phyloP scores from a whole-genome alignment of 2,329 filamentous ascomycete genomes.

The Corynespora cassiicola region DNA sequence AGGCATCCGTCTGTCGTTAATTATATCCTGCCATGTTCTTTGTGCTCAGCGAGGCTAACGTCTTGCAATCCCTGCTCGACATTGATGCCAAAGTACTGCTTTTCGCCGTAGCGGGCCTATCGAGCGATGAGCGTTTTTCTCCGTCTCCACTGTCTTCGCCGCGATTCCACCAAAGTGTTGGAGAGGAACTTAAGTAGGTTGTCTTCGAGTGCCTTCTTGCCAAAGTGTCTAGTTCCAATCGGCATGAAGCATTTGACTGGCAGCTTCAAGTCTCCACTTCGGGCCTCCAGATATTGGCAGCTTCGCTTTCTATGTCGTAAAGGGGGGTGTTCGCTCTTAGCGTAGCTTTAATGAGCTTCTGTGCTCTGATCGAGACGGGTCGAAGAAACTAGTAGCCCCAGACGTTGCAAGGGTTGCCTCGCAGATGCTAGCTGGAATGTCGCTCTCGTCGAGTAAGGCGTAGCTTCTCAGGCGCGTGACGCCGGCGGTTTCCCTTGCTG shows the following conservation, averaged over 20 bases:
- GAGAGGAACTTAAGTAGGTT: conserved; percentile 7
- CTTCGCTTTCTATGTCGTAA: conserved; percentile 46
- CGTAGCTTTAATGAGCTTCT: conserved; percentile 50
- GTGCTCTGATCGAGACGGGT: conserved; percentile 45
- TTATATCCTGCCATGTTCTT: conserved; percentile 7
- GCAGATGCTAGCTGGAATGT: conserved; percentile 10
- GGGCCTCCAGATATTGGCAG: conserved; percentile 12
- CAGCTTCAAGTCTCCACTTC: conserved; percentile 13
- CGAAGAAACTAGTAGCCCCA: conserved; percentile 37
- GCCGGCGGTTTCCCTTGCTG: conserved; percentile 49
- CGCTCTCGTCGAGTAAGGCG: conserved; percentile 6
- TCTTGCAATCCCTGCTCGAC: conserved; percentile 15
- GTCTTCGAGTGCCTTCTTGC: conserved; percentile 14
- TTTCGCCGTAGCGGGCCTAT: conserved; percentile 7
- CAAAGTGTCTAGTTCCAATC: conserved; percentile 13
- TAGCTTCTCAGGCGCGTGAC: conserved; percentile 44
- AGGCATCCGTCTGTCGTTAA: conserved; percentile 6
- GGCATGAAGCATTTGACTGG: conserved; percentile 17
- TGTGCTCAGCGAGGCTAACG: conserved; percentile 13
- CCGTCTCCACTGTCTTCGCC: conserved; percentile 15
- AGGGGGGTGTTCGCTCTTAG: conserved; percentile 53
- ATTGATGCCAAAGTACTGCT: conserved; percentile 16
- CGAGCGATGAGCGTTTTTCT: conserved; percentile 10
- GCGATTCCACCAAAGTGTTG: conserved; percentile 9
- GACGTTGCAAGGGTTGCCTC: conserved; percentile 32